These are phyloP conservation scores for Colletotrichum lentis DNA, from an alignment of 2,329 filamentous ascomycete genomes.

Conservation along the genomic window DNA sequence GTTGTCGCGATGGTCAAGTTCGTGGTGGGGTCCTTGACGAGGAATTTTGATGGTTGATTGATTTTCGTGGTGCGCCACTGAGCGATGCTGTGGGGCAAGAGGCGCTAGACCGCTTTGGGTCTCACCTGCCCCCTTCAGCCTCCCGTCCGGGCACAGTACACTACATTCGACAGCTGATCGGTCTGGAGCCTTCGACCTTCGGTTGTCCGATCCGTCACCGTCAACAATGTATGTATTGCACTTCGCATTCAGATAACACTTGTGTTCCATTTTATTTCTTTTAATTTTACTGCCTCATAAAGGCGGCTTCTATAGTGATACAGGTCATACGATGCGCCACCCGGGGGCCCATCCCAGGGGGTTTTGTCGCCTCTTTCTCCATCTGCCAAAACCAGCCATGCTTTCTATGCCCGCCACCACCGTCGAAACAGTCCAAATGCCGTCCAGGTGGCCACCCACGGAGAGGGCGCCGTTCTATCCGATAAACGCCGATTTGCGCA, in stretches of 20 bases:
- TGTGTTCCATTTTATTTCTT: background rate
- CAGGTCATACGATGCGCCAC: conserved; percentile 27
- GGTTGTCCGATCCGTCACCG: background rate
- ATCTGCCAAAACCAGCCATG: conserved; percentile 25
- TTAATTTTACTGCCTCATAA: background rate
- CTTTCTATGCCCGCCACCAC: conserved; percentile 20
- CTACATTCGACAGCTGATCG: too few relatives aligned
- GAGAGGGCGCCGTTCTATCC: conserved; percentile 25
- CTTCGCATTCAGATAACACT: background rate
- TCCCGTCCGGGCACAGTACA: background rate
- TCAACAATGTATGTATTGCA: background rate
- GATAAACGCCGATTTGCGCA: conserved; percentile 35
- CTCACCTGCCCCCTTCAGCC: background rate
- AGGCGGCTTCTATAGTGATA: conserved; percentile 16
- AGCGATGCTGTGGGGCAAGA: conserved; percentile 25
- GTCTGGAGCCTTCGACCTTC: background rate
- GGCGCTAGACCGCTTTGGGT: conserved; percentile 25
- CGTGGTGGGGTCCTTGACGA: conserved; percentile 34
- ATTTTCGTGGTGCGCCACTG: conserved; percentile 38
- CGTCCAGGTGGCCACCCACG: conserved; percentile 18
- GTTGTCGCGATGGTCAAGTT: conserved; percentile 34
- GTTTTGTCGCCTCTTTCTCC: conserved; percentile 23
- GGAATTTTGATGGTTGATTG: conserved; percentile 36
- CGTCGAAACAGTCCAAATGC: conserved; percentile 28
- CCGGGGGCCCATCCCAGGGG: background rate